Conservation (phyloP, 2,329 filamentous ascomycete species). For the Pseudogymnoascus sp. region DNA sequence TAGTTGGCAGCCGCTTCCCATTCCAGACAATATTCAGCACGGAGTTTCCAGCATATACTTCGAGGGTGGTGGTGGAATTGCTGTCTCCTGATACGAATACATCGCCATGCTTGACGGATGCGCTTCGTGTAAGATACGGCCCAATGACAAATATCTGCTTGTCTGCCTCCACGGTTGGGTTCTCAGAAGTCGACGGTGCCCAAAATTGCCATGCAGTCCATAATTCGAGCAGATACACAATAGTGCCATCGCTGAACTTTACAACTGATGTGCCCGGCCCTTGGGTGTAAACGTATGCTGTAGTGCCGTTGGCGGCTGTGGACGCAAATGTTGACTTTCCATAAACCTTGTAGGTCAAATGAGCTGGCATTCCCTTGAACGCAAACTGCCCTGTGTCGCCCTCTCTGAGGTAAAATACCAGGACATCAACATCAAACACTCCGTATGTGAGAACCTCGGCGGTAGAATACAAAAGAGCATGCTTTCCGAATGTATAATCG, state of each 20-base stretch:
- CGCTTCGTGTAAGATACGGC: slow-evolving; percentile 38
- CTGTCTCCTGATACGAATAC: slow-evolving; percentile 36
- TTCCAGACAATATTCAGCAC: slow-evolving; percentile 41
- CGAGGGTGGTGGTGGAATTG: slow-evolving; percentile 35
- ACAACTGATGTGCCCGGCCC: slow-evolving; percentile 39
- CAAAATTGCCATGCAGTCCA: slow-evolving; percentile 50
- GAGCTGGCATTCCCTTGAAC: slow-evolving; percentile 33
- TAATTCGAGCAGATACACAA: slow-evolving; percentile 47
- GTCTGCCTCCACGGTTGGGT: slow-evolving; percentile 38
- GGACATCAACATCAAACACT: slow-evolving; percentile 38
- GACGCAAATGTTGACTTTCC: slow-evolving; percentile 33
- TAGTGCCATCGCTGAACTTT: slow-evolving; percentile 41
- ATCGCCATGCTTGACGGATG: slow-evolving; percentile 29
- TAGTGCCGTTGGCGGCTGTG: slow-evolving; percentile 24
- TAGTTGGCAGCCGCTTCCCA: slow-evolving; percentile 31
- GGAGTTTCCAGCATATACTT: slow-evolving; percentile 36
- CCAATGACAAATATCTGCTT: slow-evolving; percentile 41
- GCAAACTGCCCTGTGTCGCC: slow-evolving; percentile 45
- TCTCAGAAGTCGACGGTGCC: slow-evolving; percentile 40
- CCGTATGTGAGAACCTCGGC: slow-evolving; percentile 43
- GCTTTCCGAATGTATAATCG: slow-evolving; percentile 42
- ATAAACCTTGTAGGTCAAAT: slow-evolving; percentile 35
- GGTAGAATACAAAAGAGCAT: slow-evolving; percentile 43
- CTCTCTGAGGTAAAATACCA: slow-evolving; percentile 42
- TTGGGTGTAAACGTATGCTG: slow-evolving; percentile 42